Evolutionary conservation across 2,329 filamentous ascomycete species (phyloP), one percentile per base, ranked within the genome.

Genomic region (Botryotinia narcissicola): DNA sequence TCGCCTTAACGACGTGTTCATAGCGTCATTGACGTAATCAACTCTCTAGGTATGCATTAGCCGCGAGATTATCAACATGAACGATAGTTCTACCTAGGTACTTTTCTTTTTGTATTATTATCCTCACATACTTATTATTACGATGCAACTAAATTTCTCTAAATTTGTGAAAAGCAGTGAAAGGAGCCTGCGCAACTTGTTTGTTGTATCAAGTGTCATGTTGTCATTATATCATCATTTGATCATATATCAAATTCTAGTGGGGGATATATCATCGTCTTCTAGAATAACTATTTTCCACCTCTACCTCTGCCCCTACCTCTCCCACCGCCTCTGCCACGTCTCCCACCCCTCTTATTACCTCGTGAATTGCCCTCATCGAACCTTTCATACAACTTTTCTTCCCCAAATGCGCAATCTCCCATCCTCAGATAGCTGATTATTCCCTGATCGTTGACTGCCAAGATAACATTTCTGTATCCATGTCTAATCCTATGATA

Each of bases 381-480:
- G 76, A 87, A 86, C 70, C 88, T 83, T 79, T 91, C 89, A 78
- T 90, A 94, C 54, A 97, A 79, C 81, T 84, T 89, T 82, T 97
- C 94, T 75, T 89, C 87, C 0, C 87, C 91, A 82, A 98, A 98
- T 0, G 91, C 91, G 18, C 90, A 90, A 84, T 98, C 94, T 1
- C 88, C 90, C 74, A 98, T 87, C 37, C 93, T 86, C 79, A 98
- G 85, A 81, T 95, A 98, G 81, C 95, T 98, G 63, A 95, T 92
- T 35, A 98, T 87, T 0, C 96, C 96, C 75, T 94, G 89, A 81
- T 98, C 96, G 48, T 98, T 94, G 3, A 98, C 88, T 0, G 95
- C 96, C 37, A 99, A 81, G 48, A 98, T 85, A 46, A 96, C 92
- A 82, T 93, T 96, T 76, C 93, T 88, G 81, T 92, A 90, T 2